Conservation (phyloP, 495 filamentous ascomycete genomes). For the Collariella sp. region DNA sequence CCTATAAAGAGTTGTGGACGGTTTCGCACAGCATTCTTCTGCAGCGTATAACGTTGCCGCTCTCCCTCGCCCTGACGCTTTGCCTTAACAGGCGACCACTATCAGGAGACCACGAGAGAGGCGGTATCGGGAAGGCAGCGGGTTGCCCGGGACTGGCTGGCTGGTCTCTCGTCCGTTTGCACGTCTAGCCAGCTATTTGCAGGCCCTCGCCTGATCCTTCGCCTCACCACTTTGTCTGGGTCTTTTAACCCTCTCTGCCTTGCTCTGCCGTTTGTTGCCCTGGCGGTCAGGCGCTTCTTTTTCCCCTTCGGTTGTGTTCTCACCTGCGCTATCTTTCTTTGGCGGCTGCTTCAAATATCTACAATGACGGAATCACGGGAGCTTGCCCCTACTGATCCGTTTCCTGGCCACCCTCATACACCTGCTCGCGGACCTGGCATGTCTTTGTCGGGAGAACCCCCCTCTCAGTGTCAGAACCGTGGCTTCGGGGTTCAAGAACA, state of each 20-base stretch:
- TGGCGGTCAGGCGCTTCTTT: background rate
- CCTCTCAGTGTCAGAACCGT: background rate
- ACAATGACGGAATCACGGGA: background rate
- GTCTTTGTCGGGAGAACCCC: too few species aligned
- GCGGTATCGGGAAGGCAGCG: background rate
- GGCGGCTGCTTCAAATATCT: background rate
- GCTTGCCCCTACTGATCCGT: background rate
- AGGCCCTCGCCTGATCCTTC: background rate
- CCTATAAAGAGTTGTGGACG: background rate
- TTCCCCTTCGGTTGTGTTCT: background rate
- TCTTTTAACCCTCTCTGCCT: background rate
- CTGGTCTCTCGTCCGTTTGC: constrained; percentile 4
- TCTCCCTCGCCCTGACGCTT: background rate
- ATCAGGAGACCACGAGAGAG: background rate
- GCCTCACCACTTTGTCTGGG: background rate
- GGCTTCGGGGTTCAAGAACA: background rate
- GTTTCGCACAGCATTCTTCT: background rate
- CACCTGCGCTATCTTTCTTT: background rate
- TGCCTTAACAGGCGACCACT: background rate
- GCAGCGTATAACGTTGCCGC: constrained; percentile 3
- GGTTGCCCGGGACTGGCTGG: background rate
- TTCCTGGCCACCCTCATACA: background rate
- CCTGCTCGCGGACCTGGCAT: background rate
- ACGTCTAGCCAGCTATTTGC: constrained; percentile 3
- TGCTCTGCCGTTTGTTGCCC: background rate